Base-by-base conservation (phyloP, 352 stramenopile genomes). In the Blastocystis sp. region DNA sequence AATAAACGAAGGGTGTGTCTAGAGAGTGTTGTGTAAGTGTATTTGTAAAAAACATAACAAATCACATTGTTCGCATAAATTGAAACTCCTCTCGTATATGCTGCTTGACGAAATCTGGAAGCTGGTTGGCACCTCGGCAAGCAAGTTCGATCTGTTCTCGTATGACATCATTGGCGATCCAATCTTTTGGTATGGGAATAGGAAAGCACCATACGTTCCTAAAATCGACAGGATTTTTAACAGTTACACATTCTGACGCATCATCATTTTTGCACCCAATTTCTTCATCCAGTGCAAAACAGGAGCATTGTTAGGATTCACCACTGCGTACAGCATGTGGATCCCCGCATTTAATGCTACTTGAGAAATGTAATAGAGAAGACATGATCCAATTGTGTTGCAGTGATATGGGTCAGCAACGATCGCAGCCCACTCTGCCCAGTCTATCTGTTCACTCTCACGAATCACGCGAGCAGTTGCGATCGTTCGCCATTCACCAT, bases 181-280 rank as follows among this genome's bases (percentile, higher is more conserved):
- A 89, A n/a, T 65, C 53, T 30, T 63, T 34, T 0, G 63, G 66
- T 20, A 89, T 63, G 7, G 78, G 78, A 18, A 89, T 20, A n/a
- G 78, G 63, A 69, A 89, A 89, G 47, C 63, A 79, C 78, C 78
- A 89, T 62, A 89, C 78, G 55, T 89, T 89, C 26, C 78, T 89
- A 89, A 39, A 3, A 2, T 55, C 20, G 18, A 54, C 7, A 59
- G 2, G 16, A 6, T 30, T 30, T 24, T 7, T 66, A 24, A 3
- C 18, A 43, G 7, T 20, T 89, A 89, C 78, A 89, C 78, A 47
- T 69, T 69, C 64, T 79, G 63, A 7, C 66, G 45, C 66, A 79
- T 63, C 7, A 64, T 26, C 20, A 89, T 18, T 43, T 89, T 89
- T 13, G 63, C 78, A 9, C 66, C 66, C 55, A 89, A 39, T 20